These are phyloP conservation scores for Senna tora DNA, from an alignment of 306 rosid genomes.

Conservation along the genomic window DNA sequence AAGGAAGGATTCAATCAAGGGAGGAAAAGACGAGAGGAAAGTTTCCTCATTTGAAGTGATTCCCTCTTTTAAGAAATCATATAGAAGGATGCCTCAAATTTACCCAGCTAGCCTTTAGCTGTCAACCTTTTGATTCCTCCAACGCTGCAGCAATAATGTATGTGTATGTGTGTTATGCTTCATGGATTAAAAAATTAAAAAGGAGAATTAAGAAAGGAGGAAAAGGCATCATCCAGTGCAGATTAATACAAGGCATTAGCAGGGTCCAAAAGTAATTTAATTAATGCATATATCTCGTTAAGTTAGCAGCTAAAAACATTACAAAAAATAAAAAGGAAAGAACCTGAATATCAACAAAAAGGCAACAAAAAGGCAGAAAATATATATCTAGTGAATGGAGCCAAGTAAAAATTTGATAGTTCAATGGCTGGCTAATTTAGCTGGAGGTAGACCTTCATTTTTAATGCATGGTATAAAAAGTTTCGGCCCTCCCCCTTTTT, in stretches of 20 bases:
- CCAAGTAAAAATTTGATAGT: no score
- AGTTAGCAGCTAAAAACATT: no score
- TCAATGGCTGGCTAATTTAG: no score
- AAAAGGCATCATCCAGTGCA: conserved; percentile 8
- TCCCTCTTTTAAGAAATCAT: background rate
- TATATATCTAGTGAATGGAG: no score
- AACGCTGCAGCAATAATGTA: conserved; percentile 30
- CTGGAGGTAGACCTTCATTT: no score
- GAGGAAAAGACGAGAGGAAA: background rate
- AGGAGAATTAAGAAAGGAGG: conserved; percentile 7
- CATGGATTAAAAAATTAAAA: conserved; percentile 20
- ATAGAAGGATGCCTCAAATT: conserved; percentile 19
- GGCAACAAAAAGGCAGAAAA: no score
- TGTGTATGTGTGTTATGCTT: background rate
- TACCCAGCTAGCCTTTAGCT: background rate
- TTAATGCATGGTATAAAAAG: no score
- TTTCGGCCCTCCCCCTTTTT: no score
- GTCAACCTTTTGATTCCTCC: conserved; percentile 28
- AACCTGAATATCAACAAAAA: no score
- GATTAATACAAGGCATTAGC: background rate
- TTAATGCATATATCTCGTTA: conserved; percentile 26
- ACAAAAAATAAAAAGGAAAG: no score
- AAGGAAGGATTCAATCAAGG: background rate
- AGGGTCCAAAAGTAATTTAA: conserved; percentile 2
- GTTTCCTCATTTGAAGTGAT: background rate